Evolutionary conservation across 805 yeast genomes (phyloP).

Genomic region (Yueomyces sp.): DNA sequence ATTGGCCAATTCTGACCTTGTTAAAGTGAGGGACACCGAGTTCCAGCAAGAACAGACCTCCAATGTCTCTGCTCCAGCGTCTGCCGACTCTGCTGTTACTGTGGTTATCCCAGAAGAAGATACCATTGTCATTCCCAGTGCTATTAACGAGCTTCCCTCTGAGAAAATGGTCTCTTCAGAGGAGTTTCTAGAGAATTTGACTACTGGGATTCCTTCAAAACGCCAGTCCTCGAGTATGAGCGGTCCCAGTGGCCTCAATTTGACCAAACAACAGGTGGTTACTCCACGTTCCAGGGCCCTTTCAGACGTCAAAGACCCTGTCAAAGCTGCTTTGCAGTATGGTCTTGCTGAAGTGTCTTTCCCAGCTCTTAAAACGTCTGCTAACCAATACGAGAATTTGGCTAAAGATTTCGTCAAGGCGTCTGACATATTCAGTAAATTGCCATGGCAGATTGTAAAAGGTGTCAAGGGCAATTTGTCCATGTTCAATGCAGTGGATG

Average conservation of each 20-base stretch:
- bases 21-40: conserved; percentile 7
- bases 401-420: not conserved
- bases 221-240: not conserved
- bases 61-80: conserved; percentile 22
- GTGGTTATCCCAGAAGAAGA: not conserved
- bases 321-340: conserved; percentile 14
- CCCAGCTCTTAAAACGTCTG: conserved; percentile 18
- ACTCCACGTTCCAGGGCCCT: conserved; percentile 24
- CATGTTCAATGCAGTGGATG: conserved; percentile 65
- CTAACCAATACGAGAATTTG: not conserved
- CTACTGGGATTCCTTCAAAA: conserved; percentile 9
- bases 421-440: conserved; percentile 28
- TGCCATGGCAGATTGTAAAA: conserved; percentile 66
- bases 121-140: not conserved
- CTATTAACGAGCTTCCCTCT: not conserved
- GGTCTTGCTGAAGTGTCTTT: conserved; percentile 3
- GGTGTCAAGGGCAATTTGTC: conserved; percentile 77
- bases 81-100: not conserved
- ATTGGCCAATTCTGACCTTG: conserved; percentile 16
- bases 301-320: conserved; percentile 21
- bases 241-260: not conserved
- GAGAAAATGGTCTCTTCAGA: conserved; percentile 19
- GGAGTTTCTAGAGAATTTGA: conserved; percentile 23
- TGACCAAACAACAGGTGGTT: conserved; percentile 12
- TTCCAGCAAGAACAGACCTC: not conserved